Percentiles rank a stretch among this genome's conserved stretches.
phyloP scores from a whole-genome alignment of 495 filamentous ascomycete genomes.

The Tuber magnatum region DNA sequence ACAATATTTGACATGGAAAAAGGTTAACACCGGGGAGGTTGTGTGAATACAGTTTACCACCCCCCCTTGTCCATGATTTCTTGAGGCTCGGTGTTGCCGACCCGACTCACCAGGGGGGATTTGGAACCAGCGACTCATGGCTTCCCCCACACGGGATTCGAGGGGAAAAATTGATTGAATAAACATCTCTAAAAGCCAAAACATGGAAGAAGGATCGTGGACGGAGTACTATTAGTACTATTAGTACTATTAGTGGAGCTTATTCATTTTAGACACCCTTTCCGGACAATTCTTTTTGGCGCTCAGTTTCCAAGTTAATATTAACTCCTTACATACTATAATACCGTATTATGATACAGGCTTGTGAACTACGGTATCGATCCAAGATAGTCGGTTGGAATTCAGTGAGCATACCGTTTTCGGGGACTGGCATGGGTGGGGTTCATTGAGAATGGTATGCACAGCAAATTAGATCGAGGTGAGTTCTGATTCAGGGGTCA shows the following conservation, averaged over 20 bases:
- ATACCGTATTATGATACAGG: no score
- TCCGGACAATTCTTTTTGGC: not conserved
- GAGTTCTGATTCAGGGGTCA: not conserved
- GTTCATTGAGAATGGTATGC: not conserved
- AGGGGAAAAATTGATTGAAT: not conserved
- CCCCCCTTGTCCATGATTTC: not conserved
- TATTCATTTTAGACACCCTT: not conserved
- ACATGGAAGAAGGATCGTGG: not conserved
- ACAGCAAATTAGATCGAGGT: not conserved
- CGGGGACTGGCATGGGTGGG: not conserved
- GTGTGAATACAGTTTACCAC: not conserved
- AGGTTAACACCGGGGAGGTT: not conserved
- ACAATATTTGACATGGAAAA: not conserved
- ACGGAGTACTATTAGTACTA: not conserved
- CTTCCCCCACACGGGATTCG: not conserved
- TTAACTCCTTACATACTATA: not conserved
- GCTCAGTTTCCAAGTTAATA: not conserved
- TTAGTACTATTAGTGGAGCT: not conserved
- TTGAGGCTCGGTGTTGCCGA: slow-evolving; percentile 1
- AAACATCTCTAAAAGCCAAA: not conserved
- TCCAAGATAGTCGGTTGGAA: not conserved
- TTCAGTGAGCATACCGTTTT: not conserved
- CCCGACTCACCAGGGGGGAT: no score
- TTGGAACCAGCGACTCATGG: not conserved
- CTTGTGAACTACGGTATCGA: not conserved